Evolutionary conservation across 495 filamentous ascomycete genomes (phyloP), one percentile per base, ranked within the genome.

Genomic region (Glarea lozoyensis): DNA sequence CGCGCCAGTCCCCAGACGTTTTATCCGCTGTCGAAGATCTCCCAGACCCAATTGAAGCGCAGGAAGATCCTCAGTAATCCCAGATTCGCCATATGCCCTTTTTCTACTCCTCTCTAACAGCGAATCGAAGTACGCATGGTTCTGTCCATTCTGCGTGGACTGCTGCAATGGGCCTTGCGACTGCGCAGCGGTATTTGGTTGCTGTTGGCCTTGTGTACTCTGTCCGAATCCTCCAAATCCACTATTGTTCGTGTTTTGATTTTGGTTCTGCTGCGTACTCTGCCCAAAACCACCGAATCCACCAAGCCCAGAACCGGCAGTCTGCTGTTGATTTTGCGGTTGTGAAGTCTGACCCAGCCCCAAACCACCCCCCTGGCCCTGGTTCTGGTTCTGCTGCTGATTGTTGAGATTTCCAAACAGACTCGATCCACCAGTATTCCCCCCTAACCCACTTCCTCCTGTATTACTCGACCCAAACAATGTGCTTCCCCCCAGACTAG

Each of bases 21-120:
- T 77, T 27, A 90, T 83, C 48, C 83, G 84, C 52, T 88, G 79
- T 37, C 86, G 79, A 49, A 96, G 84, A 60, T 94, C 88, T 48
- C 84, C 82, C 12, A 96, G 67, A 4, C 88, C 87, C 31, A 94
- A 69, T 60, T 94, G 86, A 41, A 96, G 63, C 44, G 72, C 73
- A 11, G 80, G 81, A 19, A 84, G 69, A 29, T 80, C 73, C 15
- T 74, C 72, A 41, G 73, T 60, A n/a, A n/a, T n/a, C 10, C 63
- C 60, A 12, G 63, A 68, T 43, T 66, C 66, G 32, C 69, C 76
- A 53, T 71, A 63, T 16, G 66, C 70, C 45, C 76, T 67, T 58
- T 81, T 81, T 56, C 71, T 72, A 56, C 83, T 85, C 46, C 83
- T 81, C 51, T 90, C 84, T 10, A 94, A 66, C 17, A 96, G 65